A percentile compares a stretch with the other conserved stretches of the same genome.
Conservation (phyloP, 139 green algal species). For the Volvox africanus region DNA sequence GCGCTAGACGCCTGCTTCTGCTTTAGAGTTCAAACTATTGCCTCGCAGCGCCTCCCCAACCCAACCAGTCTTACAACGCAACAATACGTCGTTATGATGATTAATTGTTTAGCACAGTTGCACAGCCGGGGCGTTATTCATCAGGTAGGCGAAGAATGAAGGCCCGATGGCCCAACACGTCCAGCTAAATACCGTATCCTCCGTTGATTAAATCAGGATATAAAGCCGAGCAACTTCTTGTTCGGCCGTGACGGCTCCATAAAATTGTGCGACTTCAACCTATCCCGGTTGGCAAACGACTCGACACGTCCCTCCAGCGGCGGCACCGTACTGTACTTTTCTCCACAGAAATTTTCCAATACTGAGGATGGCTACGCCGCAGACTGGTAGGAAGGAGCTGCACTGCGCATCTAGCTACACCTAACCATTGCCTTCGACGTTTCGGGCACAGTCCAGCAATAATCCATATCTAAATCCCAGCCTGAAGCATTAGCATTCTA, state of each 20-base stretch:
- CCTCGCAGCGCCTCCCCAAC: background rate
- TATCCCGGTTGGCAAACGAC: background rate
- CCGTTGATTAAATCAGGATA: background rate
- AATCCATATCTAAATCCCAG: too few species aligned
- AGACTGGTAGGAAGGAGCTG: conserved; percentile 14
- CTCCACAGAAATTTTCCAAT: background rate
- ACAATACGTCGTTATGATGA: conserved; percentile 2
- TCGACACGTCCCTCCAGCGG: background rate
- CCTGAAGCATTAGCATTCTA: too few species aligned
- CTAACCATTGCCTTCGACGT: too few species aligned
- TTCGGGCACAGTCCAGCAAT: too few species aligned
- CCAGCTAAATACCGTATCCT: background rate
- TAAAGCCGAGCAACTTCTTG: conserved; percentile 19
- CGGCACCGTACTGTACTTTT: conserved; percentile 9
- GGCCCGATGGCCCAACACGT: too few species aligned
- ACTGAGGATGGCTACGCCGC: conserved; percentile 17
- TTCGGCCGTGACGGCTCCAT: background rate
- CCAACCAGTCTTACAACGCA: background rate
- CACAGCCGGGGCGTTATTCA: conserved; percentile 1
- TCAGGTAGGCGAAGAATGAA: background rate
- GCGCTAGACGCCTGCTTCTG: too few species aligned
- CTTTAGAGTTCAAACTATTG: background rate
- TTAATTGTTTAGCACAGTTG: conserved; percentile 14
- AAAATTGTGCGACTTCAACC: conserved; percentile 25
- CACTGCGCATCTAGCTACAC: too few species aligned